phyloP scores from a whole-genome alignment of 768 basidiomycete species.

The Kwoniella mangroviensis region DNA sequence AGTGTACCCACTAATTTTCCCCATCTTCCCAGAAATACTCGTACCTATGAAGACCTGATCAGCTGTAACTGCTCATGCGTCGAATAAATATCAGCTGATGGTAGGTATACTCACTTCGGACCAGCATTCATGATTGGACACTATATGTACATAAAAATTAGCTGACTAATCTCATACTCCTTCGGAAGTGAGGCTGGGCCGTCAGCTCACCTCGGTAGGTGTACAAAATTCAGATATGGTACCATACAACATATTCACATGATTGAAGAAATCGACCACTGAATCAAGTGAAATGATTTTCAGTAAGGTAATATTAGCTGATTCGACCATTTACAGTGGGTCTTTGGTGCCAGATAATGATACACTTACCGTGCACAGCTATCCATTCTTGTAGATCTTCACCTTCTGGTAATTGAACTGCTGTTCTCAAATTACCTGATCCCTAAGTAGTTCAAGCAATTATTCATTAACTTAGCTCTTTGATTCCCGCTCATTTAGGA shows the following conservation, averaged over 20 bases:
- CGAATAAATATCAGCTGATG: too few relatives aligned
- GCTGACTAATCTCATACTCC: too few relatives aligned
- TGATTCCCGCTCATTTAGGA: too few relatives aligned
- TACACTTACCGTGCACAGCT: constrained; percentile 96
- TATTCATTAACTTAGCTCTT: too few relatives aligned
- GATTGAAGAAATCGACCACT: constrained; percentile 99
- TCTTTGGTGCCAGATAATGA: too few relatives aligned
- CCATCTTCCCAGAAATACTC: constrained; percentile 59
- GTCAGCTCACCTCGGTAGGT: constrained; percentile 75
- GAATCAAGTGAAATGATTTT: constrained; percentile 1
- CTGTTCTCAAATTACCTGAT: constrained; percentile 89
- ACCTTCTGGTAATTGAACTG: constrained; percentile 92
- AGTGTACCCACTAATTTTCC: constrained; percentile 51
- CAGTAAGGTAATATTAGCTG: too few relatives aligned
- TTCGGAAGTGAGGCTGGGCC: too few relatives aligned
- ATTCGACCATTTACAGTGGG: too few relatives aligned
- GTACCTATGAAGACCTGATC: constrained; percentile 41
- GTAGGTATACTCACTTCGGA: constrained; percentile 46
- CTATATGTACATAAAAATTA: too few relatives aligned
- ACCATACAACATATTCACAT: constrained; percentile 98
- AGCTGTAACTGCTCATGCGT: too few relatives aligned
- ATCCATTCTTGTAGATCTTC: constrained; percentile 99
- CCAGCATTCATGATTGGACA: constrained; percentile 58
- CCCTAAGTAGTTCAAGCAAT: too few relatives aligned
- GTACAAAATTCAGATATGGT: constrained; percentile 98